Base-by-base conservation (phyloP, 345 rosid species). In the Reutealis trisperma region DNA sequence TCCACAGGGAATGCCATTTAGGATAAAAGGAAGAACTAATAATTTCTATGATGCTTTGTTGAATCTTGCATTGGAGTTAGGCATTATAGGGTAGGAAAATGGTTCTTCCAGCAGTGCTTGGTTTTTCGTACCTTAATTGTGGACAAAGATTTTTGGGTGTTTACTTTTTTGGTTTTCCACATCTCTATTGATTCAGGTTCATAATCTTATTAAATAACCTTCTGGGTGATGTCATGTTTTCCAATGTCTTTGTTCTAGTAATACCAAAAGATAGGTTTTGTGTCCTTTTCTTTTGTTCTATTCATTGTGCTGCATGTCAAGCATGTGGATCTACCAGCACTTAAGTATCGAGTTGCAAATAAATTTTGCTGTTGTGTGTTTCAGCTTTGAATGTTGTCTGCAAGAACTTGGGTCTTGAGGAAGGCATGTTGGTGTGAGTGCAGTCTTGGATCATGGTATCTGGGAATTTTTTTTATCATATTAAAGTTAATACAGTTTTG, bases 361-460 rank as follows among this genome's bases (percentile, higher is more conserved):
- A 81, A 81, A 62, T 69, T 77, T 70, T 77, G 72, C 61, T 73
- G 63, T 73, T 70, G 57, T 77, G 78, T 77, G 81, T 81, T 81
- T 70, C 83, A 80, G 88, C 90, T 89, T 63, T 78, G 85, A 84
- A 67, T 84, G 81, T 84, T 91, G 87, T 87, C 89, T 89, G 76
- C 90, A 90, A 88, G 85, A 85, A 89, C 89, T 88, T 90, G 85
- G 86, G 91, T 90, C 85, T 83, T 87, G 88, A 85, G 77, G 88
- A 86, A 84, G 88, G 86, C 89, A 86, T 86, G 80, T 82, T 82
- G 80, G 88, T 85, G 74, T 87, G 82, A 82, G 77, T 88, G 83
- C 84, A 47, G 72, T 85, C 79, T 83, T 76, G 78, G 85, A 75
- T 82, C 80, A 79, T 67, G 85, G 78, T 83, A 67, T 22, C 77